These are phyloP conservation scores for Dacryopinax primogenitus DNA, from an alignment of 768 basidiomycete species.

Conservation along the genomic window DNA sequence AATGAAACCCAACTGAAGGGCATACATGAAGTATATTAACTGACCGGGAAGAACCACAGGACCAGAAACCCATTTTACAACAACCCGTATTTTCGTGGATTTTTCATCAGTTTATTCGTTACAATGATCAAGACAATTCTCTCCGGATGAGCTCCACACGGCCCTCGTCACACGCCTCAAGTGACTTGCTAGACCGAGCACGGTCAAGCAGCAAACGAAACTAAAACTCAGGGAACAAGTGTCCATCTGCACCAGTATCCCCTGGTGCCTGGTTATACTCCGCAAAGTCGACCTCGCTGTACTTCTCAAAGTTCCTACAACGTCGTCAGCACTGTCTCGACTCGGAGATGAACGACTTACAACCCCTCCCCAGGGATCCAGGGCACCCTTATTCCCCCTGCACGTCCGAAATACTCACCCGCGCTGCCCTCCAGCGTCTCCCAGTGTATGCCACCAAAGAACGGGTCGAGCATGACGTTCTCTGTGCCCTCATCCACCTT, in stretches of 20 bases:
- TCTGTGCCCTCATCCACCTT: neutral
- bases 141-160: too few relatives aligned
- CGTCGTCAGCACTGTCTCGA: neutral
- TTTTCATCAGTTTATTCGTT: too few relatives aligned
- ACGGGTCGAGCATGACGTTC: constrained; percentile 8
- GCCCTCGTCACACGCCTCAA: too few relatives aligned
- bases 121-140: too few relatives aligned
- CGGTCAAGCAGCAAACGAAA: too few relatives aligned
- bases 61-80: too few relatives aligned
- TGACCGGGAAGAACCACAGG: too few relatives aligned
- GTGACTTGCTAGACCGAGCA: too few relatives aligned
- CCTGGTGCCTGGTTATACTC: neutral
- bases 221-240: neutral
- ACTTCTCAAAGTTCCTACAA: neutral
- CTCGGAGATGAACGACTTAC: neutral
- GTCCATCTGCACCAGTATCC: neutral
- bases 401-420: neutral
- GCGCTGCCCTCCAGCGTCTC: constrained; percentile 6
- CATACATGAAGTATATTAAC: too few relatives aligned
- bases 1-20: too few relatives aligned
- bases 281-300: constrained; percentile 1
- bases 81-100: too few relatives aligned
- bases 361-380: constrained; percentile 1
- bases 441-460: neutral
- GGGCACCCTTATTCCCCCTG: constrained; percentile 5